Conservation (phyloP, 192 early-diverging fungal species). For the Coemansia sp. region DNA sequence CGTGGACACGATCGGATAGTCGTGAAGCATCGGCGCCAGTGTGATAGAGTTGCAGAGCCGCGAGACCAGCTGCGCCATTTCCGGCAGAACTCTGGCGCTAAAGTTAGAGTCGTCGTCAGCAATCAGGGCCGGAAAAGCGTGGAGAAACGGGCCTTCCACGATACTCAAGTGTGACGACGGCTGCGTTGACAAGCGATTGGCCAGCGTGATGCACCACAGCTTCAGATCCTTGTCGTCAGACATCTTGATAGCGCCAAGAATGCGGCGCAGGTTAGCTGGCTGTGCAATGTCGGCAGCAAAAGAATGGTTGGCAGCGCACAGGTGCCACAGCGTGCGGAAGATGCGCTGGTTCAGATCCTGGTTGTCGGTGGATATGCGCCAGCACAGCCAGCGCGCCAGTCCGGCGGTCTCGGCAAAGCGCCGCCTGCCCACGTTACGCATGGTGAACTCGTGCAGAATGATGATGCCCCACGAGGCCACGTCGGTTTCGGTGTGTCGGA, state of each 20-base stretch:
- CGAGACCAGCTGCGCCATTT: slow-evolving; percentile 33
- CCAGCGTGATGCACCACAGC: slow-evolving; percentile 40
- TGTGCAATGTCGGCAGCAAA: slow-evolving; percentile 22
- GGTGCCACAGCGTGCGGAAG: slow-evolving; percentile 46
- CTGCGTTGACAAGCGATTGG: slow-evolving; percentile 19
- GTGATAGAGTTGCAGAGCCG: slow-evolving; percentile 37
- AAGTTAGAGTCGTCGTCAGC: slow-evolving; percentile 3
- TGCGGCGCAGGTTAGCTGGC: slow-evolving; percentile 39
- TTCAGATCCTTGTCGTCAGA: slow-evolving; percentile 37
- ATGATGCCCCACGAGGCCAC: slow-evolving; percentile 54
- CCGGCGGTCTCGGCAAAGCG: slow-evolving; percentile 31
- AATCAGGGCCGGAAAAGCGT: slow-evolving; percentile 16
- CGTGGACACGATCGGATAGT: slow-evolving; percentile 16
- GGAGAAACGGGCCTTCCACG: slow-evolving; percentile 34
- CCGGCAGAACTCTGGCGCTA: slow-evolving; percentile 31
- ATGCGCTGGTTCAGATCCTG: slow-evolving; percentile 53
- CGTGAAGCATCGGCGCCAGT: slow-evolving; percentile 19
- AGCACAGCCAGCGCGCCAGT: slow-evolving; percentile 41
- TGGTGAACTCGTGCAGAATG: slow-evolving; percentile 51
- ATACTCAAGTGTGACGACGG: slow-evolving; percentile 46
- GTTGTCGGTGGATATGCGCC: slow-evolving; percentile 38
- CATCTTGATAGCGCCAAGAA: slow-evolving; percentile 21
- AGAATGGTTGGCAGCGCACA: slow-evolving; percentile 17
- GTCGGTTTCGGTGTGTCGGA: slow-evolving; percentile 41
- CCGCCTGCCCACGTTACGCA: slow-evolving; percentile 35